phyloP scores from a whole-genome alignment of 306 rosid species.

The Phaseolus lunatus region DNA sequence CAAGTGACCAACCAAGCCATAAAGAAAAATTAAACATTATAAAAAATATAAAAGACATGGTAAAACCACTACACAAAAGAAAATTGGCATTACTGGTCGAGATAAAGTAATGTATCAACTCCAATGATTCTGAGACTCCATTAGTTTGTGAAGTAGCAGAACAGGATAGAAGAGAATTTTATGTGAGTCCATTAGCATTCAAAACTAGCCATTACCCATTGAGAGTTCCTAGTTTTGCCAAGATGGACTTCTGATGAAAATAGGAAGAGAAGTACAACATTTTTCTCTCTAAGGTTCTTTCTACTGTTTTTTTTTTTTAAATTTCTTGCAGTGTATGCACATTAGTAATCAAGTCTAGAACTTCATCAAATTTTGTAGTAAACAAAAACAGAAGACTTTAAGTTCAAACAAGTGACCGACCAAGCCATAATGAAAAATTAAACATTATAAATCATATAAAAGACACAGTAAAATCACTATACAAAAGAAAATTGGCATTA shows the following conservation, averaged over 20 bases:
- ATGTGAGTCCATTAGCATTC: slow-evolving; percentile 75
- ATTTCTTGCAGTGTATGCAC: too few relatives aligned
- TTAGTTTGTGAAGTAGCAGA: slow-evolving; percentile 44
- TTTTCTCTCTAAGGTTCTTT: too few relatives aligned
- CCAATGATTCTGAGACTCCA: slow-evolving; percentile 57
- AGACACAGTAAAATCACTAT: too few relatives aligned
- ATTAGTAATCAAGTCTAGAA: too few relatives aligned
- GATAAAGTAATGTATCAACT: too few relatives aligned
- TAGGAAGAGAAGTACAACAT: too few relatives aligned
- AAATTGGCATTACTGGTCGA: neutral
- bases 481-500: neutral
- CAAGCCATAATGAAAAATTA: neutral
- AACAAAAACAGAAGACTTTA: too few relatives aligned
- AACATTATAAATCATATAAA: neutral
- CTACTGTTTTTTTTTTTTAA: too few relatives aligned
- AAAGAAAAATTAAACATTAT: neutral
- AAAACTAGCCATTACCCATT: slow-evolving; percentile 59
- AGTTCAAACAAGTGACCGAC: neutral
- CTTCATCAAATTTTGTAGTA: too few relatives aligned
- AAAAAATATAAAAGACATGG: neutral
- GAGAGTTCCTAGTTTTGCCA: slow-evolving; percentile 59
- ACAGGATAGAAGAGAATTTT: slow-evolving; percentile 46
- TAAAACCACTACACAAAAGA: neutral
- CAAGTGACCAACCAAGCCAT: neutral
- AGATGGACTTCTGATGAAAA: too few relatives aligned